These are phyloP conservation scores for Gynostemma pentaphyllum DNA, from an alignment of 306 rosid species.

Conservation along the genomic window DNA sequence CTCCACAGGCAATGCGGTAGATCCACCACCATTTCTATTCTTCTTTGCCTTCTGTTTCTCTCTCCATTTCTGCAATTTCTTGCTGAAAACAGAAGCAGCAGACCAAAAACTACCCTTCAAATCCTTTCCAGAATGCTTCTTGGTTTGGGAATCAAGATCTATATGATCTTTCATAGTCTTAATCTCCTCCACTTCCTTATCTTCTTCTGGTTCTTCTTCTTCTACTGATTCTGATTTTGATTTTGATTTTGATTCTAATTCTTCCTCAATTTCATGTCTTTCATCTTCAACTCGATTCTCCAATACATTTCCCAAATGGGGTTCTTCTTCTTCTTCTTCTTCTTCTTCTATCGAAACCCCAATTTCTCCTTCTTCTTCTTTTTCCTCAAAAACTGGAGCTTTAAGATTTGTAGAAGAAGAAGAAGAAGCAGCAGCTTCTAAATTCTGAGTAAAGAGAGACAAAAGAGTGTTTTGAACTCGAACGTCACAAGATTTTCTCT, in stretches of 20 bases:
- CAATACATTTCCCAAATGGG: constrained; percentile 14
- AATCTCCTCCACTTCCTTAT: constrained; percentile 24
- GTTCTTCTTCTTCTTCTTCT: constrained; percentile 23
- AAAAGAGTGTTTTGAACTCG: constrained; percentile 64
- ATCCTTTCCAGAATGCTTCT: constrained; percentile 53
- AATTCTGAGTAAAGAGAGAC: constrained; percentile 50
- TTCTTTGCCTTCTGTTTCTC: constrained; percentile 91
- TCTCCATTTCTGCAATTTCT: constrained; percentile 93
- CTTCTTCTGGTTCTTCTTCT: constrained; percentile 10
- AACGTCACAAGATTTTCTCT: constrained; percentile 90
- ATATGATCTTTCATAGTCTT: constrained; percentile 90
- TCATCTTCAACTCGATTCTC: constrained; percentile 33
- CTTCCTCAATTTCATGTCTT: constrained; percentile 60
- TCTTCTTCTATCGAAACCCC: constrained; percentile 44
- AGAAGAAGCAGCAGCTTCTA: constrained; percentile 7
- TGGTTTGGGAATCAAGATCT: constrained; percentile 78
- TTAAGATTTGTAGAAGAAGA: constrained; percentile 35
- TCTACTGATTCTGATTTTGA: too few relatives aligned
- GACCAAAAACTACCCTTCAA: constrained; percentile 73
- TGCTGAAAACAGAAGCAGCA: constrained; percentile 97
- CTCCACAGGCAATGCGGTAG: constrained; percentile 77
- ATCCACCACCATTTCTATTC: constrained; percentile 55
- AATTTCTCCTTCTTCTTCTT: constrained; percentile 29
- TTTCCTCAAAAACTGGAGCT: constrained; percentile 30
- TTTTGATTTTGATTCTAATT: too few relatives aligned